Evolutionary conservation across 2,329 filamentous ascomycete species (phyloP), one percentile per base, ranked within the genome.

Genomic region (Diplodia scrobiculata): DNA sequence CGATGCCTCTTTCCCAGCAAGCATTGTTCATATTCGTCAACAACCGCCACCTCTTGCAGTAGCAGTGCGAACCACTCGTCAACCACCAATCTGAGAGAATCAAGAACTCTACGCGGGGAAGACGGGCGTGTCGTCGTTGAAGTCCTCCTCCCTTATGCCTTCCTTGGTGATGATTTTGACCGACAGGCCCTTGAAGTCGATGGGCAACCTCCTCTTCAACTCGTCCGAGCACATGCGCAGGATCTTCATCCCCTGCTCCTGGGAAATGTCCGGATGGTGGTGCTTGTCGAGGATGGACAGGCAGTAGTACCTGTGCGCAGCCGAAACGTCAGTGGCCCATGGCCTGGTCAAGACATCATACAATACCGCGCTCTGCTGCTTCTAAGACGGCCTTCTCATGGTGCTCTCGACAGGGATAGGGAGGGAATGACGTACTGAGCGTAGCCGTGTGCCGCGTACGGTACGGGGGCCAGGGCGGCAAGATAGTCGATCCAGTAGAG

Each of bases 401-500:
- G 25, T 51, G 21, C 21, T 25, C 11, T 21, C 5, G 21, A 25
- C 7, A 25, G 27, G 52, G 29, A 38, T 14, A 6, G n/a, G 17
- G 32, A 21, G 25, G 10, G 19, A 13, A 53, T 34, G 55, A 79
- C 90, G 68, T 88, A 92, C 90, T 99, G 95, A 72, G 95, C 95
- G 81, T 99, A 99, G 72, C 95, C 95, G 74, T 99, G 96, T 68
- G 95, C 95, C 58, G 95, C 96, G 77, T 99, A 99, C 66, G 95
- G 95, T 55, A 99, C 84, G 36, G 91, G 86, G 4, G 92, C 94
- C 76, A 93, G 82, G 68, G 93, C 89, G 70, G 94, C 95, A 75
- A 99, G 87, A 81, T 98, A 98, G 78, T 99, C 94, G 73, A 97
- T 86, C 95, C 95, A 99, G 85, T 96, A 97, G 71, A 99, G 82